Conservation (phyloP, 2,329 filamentous ascomycete genomes). For the Alternaria atra region DNA sequence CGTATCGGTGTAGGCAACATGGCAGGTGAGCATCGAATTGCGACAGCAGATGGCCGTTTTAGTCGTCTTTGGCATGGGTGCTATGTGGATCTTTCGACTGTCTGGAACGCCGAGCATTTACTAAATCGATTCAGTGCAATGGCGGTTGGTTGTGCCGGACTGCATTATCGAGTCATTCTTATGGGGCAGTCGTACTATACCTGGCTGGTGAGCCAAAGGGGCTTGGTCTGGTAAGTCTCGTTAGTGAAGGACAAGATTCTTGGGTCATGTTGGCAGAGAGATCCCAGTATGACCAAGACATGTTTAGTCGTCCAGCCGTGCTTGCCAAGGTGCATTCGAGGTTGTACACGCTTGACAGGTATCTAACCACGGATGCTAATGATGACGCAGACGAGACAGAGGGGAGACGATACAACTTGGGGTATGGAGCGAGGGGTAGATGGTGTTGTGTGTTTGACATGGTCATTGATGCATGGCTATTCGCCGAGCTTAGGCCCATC, state of each 20-base stretch:
- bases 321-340: background rate
- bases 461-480: background rate
- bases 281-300: background rate
- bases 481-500: constrained; percentile 10
- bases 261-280: background rate
- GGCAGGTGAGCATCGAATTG: constrained; percentile 17
- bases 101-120: background rate
- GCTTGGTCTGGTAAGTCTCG: background rate
- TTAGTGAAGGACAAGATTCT: background rate
- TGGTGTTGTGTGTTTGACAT: background rate
- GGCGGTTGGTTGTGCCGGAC: background rate
- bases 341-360: background rate
- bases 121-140: background rate
- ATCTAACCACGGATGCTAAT: background rate
- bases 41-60: constrained; percentile 22
- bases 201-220: constrained; percentile 1
- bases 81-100: constrained; percentile 5
- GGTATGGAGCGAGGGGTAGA: background rate
- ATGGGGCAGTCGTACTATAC: background rate
- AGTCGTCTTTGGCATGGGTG: constrained; percentile 23
- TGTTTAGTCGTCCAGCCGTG: background rate
- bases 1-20: constrained; percentile 24
- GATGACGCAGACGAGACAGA: background rate
- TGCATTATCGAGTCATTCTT: background rate
- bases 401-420: background rate